phyloP scores from a whole-genome alignment of 208 protist genomes.

The Leishmania mexicana region DNA sequence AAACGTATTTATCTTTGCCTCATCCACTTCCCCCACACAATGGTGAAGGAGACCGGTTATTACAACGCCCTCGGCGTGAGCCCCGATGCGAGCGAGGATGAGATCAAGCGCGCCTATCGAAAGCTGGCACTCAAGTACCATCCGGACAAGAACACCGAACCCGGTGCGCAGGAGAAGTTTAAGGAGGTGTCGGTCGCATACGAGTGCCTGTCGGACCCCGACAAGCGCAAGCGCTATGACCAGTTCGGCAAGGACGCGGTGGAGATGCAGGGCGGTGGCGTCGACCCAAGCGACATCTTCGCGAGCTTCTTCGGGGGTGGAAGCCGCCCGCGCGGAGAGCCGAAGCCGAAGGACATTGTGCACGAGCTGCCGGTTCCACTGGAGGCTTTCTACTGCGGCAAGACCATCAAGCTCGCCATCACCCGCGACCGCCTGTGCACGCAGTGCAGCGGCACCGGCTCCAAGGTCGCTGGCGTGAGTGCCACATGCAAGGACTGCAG shows the following conservation, averaged over 20 bases:
- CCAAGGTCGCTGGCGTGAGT: constrained; percentile 68
- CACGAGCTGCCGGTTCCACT: constrained; percentile 94
- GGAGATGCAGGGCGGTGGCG: constrained; percentile 88
- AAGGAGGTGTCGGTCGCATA: constrained; percentile 97
- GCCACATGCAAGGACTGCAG: constrained; percentile 93
- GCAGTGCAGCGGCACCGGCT: constrained; percentile 86
- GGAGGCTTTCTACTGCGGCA: constrained; percentile 98
- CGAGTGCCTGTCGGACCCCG: constrained; percentile 95
- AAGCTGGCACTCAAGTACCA: constrained; percentile 95
- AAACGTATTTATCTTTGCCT: constrained; percentile 9
- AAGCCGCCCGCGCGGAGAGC: constrained; percentile 77
- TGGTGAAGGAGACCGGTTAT: constrained; percentile 92
- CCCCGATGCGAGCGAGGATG: constrained; percentile 78
- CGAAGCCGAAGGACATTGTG: constrained; percentile 96
- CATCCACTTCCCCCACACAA: constrained; percentile 22
- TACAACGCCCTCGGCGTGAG: constrained; percentile 89
- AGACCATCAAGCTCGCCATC: constrained; percentile 96
- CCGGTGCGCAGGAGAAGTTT: constrained; percentile 90
- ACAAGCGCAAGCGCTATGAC: constrained; percentile 98
- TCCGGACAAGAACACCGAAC: constrained; percentile 93
- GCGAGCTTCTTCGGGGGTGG: constrained; percentile 92
- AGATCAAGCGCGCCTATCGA: constrained; percentile 94
- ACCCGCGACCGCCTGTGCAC: constrained; percentile 90
- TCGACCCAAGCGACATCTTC: constrained; percentile 91
- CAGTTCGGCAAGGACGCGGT: constrained; percentile 97